Conservation (phyloP, 1,284 basidiomycete genomes). For the Rhodotorula sp. region DNA sequence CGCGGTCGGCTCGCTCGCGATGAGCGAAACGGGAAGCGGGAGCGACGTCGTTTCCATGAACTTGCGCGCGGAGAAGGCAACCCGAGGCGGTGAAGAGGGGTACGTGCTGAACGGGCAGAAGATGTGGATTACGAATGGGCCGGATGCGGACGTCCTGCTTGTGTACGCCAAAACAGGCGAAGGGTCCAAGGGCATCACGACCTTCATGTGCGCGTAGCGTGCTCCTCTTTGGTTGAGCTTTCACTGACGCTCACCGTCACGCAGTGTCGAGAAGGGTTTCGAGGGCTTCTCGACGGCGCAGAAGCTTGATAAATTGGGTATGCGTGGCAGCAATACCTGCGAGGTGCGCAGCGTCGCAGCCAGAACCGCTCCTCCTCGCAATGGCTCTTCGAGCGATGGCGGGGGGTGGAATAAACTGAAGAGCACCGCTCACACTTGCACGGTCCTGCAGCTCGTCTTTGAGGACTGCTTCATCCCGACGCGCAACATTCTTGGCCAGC, state of each 20-base stretch:
- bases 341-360: too few relatives aligned
- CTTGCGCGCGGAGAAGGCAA: conserved; percentile 71
- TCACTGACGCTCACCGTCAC: neutral
- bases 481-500: conserved; percentile 78
- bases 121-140: conserved; percentile 87
- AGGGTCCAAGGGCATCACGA: conserved; percentile 84
- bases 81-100: conserved; percentile 58
- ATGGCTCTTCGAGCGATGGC: too few relatives aligned
- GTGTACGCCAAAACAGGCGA: conserved; percentile 86
- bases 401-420: too few relatives aligned
- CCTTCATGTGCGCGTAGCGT: conserved; percentile 64
- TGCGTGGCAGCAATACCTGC: conserved; percentile 93
- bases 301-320: conserved; percentile 93
- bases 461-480: conserved; percentile 85
- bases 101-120: conserved; percentile 65
- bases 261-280: conserved; percentile 69
- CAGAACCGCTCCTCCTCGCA: too few relatives aligned
- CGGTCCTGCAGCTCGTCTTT: conserved; percentile 64
- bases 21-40: conserved; percentile 77
- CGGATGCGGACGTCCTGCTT: conserved; percentile 81
- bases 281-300: conserved; percentile 84
- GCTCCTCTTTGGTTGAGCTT: neutral
- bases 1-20: conserved; percentile 86
- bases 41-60: conserved; percentile 87
- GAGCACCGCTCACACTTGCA: too few relatives aligned